Evolutionary conservation across 306 rosid species (phyloP), one percentile per base, ranked within the genome.

Genomic region (Vigna reflexopilosa): DNA sequence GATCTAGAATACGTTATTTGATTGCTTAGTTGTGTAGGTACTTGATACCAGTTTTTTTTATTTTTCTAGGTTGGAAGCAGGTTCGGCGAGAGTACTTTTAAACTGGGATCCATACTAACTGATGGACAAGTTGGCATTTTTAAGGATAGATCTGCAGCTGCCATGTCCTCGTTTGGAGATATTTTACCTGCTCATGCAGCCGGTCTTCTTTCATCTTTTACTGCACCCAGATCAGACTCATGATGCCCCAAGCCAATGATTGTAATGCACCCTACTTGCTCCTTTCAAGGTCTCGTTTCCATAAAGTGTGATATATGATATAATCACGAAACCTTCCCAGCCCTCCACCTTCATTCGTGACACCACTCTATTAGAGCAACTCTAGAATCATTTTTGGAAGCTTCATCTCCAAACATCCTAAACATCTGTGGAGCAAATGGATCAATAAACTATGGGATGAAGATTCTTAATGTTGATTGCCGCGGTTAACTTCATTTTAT

Each of bases 71-170:
- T 88, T 82, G 97, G 98, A 75, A 94, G 95, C 85, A 88, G 91
- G 83, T 94, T 94, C 76, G 97, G 98, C 58, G 97, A 93, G 95
- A 90, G 99, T 90, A 94, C 98, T 19, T 83, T 95, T 76, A 94
- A 92, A 85, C 81, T 94, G 81, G 98, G 98, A 79, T 90, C 97
- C 70, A 94, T 94, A 26, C 89, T 94, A 65, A 83, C 93, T 4
- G 98, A 94, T 50, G 97, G 98, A 57, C 98, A 94, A 85, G 98
- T 94, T 40, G 98, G 98, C 82, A 91, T 95, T 78, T 92, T 95
- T 68, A 95, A 95, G 88, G 98, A 95, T 77, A 88, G 95, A 91
- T 91, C 97, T 70, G 92, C 93, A 2, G 90, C 91, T 0, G 95
- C 98, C 36, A 93, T 95, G 96, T 95, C 98, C 1, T 87, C 98